Base-by-base conservation (phyloP, 768 basidiomycete genomes). In the Mycena sanguinolenta region DNA sequence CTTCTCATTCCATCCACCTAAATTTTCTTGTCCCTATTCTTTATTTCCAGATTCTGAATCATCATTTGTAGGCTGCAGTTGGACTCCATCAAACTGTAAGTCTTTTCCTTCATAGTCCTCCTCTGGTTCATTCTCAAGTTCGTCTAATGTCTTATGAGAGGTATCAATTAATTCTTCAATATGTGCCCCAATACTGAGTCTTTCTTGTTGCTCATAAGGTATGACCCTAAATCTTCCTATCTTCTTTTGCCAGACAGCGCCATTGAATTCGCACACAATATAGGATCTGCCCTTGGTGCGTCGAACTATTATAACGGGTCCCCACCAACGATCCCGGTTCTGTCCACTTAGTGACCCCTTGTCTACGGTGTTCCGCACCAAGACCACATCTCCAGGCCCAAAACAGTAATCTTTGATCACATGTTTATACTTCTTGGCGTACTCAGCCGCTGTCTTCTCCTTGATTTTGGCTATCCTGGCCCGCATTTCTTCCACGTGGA, bases 361-460 rank as follows among this genome's bases (percentile, higher is more conserved):
- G 72, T 74, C 59, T 73, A 64, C 63, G 0, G 58, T 60, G 25
- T 70, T 81, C 2, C 72, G 25, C 0, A 76, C 67, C 0, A 81
- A 61, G 0, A 82, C 77, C 1, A 81, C 63, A 4, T 73, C 72
- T 60, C 79, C 79, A 2, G 58, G 58, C 44, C 63, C 10, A 44
- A 75, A 78, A 3, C 23, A 12, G 49, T 70, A 54, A 38, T 71
- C 34, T 28, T 58, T 60, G 74, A 76, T 32, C 36, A 58, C 19
- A 49, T 67, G 38, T 6, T 66, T 39, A 63, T 58, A 74, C 17
- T 70, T 71, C 10, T 69, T 50, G 21, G 79, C 74, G 54, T 79
- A 80, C n/a, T 50, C 67, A 34, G 49, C 58, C 23, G 19, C 75
- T 64, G 1, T 42, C 5, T 32, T 65, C 19, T 10, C 76, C n/a